A percentile compares a stretch with the other conserved stretches of the same genome.
These are phyloP conservation scores for Gossypium schwendimanii DNA, from an alignment of 441 rosid species.

Conservation along the genomic window DNA sequence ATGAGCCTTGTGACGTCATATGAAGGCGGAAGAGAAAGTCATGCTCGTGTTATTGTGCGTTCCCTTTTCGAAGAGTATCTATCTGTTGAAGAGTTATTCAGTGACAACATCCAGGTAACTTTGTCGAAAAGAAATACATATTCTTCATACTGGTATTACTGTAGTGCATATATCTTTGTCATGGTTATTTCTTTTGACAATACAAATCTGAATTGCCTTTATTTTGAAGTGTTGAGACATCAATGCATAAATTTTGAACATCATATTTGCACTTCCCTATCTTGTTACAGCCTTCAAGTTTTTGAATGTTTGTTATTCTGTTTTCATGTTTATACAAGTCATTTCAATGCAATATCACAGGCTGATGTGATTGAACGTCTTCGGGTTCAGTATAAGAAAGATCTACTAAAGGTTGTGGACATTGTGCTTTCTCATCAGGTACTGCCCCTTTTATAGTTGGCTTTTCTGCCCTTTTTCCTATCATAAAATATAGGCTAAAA, in stretches of 20 bases:
- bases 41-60: slow-evolving; percentile 90
- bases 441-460: slow-evolving; percentile 16
- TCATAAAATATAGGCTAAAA: not conserved
- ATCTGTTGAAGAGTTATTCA: slow-evolving; percentile 88
- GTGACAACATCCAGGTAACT: slow-evolving; percentile 83
- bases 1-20: slow-evolving; percentile 94
- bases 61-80: slow-evolving; percentile 96
- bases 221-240: not conserved
- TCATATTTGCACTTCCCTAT: not conserved
- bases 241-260: not conserved
- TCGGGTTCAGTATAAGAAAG: slow-evolving; percentile 93
- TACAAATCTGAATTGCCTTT: not conserved
- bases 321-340: not conserved
- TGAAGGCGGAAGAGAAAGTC: slow-evolving; percentile 98
- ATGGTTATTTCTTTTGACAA: not conserved
- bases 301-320: not conserved
- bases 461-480: slow-evolving; percentile 19
- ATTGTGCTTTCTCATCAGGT: slow-evolving; percentile 99
- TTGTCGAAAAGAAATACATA: not conserved
- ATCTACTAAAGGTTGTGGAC: slow-evolving; percentile 86
- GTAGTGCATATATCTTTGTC: not conserved
- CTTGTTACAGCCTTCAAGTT: not conserved
- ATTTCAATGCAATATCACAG: slow-evolving; percentile 28
- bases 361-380: slow-evolving; percentile 98
- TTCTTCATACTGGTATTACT: not conserved